A percentile compares a stretch with the other conserved stretches of the same genome.
phyloP scores from a whole-genome alignment of 1,284 basidiomycete species.

The Singerocomus rubriflavus region DNA sequence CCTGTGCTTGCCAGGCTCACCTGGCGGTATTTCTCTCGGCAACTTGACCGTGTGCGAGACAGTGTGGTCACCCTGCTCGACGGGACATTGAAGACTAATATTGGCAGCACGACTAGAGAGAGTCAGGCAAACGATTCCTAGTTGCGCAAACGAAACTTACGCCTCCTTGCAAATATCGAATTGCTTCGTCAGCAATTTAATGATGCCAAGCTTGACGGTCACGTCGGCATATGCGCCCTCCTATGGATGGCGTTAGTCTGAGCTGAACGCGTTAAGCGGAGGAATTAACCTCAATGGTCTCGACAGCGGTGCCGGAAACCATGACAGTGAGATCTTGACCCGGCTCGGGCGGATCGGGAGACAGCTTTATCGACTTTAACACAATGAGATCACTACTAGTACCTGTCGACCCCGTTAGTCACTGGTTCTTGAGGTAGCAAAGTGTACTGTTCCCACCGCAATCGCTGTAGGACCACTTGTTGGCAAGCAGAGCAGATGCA shows the following conservation, averaged over 20 bases:
- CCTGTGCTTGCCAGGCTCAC: constrained; percentile 41
- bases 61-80: constrained; percentile 64
- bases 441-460: constrained; percentile 48
- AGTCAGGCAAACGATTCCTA: constrained; percentile 6
- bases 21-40: constrained; percentile 86
- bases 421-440: not conserved
- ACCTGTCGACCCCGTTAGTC: constrained; percentile 39
- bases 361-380: constrained; percentile 64
- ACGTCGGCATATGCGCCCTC: constrained; percentile 91
- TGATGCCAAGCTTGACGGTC: constrained; percentile 81
- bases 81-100: constrained; percentile 74
- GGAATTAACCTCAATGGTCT: constrained; percentile 61
- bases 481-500: constrained; percentile 35
- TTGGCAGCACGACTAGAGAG: constrained; percentile 60
- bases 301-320: constrained; percentile 59
- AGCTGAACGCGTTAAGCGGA: not conserved
- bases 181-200: constrained; percentile 77
- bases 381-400: constrained; percentile 45
- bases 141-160: constrained; percentile 51
- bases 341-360: constrained; percentile 81
- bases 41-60: constrained; percentile 79
- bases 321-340: constrained; percentile 81
- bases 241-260: constrained; percentile 40
- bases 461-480: constrained; percentile 51
- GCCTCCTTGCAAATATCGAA: constrained; percentile 93